Evolutionary conservation across 139 green algal genomes (phyloP).

Genomic region (Ettlia oleoabundans): DNA sequence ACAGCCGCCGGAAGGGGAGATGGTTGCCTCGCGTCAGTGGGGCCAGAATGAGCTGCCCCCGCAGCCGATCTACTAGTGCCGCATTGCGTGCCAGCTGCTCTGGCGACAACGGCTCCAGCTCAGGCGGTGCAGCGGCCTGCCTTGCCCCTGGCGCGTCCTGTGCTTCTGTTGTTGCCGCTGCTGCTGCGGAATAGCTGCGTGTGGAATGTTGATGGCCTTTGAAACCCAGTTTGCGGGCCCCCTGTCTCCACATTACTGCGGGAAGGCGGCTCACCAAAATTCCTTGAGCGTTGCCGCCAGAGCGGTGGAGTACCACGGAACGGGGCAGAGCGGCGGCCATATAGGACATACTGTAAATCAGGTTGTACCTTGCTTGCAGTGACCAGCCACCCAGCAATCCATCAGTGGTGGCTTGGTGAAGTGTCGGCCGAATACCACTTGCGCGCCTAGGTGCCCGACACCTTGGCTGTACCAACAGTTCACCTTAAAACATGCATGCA

Average conservation of each 20-base stretch:
- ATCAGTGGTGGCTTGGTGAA: too few species aligned
- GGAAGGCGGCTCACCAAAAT: too few species aligned
- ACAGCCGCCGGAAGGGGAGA: conserved; percentile 81
- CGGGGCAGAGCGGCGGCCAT: too few species aligned
- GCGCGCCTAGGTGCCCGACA: too few species aligned
- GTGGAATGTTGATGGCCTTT: neutral
- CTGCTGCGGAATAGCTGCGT: neutral
- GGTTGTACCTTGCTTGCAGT: too few species aligned
- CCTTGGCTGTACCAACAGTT: too few species aligned
- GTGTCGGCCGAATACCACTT: too few species aligned
- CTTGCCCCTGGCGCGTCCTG: neutral
- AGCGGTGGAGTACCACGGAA: too few species aligned
- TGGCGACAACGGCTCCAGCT: neutral
- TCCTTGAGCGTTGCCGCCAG: too few species aligned
- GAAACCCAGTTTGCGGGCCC: neutral
- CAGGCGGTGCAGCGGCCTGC: neutral
- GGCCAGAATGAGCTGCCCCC: conserved; percentile 69
- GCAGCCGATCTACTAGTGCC: conserved; percentile 44
- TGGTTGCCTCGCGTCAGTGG: conserved; percentile 73
- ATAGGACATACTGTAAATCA: too few species aligned
- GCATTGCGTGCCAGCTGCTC: conserved; percentile 43
- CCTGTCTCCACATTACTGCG: neutral
- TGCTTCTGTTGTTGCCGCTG: neutral
- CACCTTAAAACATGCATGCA: neutral
- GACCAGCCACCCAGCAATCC: too few species aligned